A percentile compares a stretch with the other conserved stretches of the same genome.
These are phyloP conservation scores for Paxillus ammoniavirescens DNA, from an alignment of 768 basidiomycete species.

Conservation along the genomic window DNA sequence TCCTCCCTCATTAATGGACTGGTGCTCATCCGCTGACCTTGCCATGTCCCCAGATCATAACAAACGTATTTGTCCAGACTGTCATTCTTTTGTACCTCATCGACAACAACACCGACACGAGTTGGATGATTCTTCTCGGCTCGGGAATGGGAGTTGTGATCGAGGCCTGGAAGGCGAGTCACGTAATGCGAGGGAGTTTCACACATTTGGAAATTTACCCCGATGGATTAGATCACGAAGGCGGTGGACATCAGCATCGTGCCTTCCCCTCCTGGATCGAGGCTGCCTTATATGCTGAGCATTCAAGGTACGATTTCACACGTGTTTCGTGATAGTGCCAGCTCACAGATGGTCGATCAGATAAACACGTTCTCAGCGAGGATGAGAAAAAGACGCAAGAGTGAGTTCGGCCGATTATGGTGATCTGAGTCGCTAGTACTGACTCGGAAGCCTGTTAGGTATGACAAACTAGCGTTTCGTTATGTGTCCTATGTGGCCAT, in stretches of 20 bases:
- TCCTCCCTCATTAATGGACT: conserved; percentile 9
- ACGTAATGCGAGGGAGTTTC: conserved; percentile 8
- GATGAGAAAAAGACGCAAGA: conserved; percentile 98
- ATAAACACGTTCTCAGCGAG: conserved; percentile 95
- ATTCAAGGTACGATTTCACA: conserved; percentile 63
- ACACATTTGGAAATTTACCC: conserved; percentile 11
- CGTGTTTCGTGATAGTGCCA: conserved; percentile 10
- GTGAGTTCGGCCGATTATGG: conserved; percentile 42
- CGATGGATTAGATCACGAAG: conserved; percentile 64
- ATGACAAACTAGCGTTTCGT: conserved; percentile 90
- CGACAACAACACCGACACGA: conserved; percentile 93
- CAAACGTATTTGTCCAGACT: conserved; percentile 92
- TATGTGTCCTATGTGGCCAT: conserved; percentile 90
- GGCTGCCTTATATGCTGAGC: conserved; percentile 75
- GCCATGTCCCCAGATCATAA: conserved; percentile 56
- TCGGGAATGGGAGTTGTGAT: conserved; percentile 79
- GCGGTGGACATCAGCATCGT: conserved; percentile 84
- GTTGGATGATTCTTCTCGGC: conserved; percentile 95
- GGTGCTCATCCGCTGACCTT: conserved; percentile 12
- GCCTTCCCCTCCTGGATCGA: conserved; percentile 57
- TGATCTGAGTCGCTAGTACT: conserved; percentile 22
- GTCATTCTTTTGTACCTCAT: conserved; percentile 91
- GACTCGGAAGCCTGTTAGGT: conserved; percentile 42
- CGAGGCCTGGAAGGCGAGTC: conserved; percentile 89
- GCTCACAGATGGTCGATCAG: conserved; percentile 33